Conservation (phyloP, 1,284 basidiomycete species). For the Melampsora americana region DNA sequence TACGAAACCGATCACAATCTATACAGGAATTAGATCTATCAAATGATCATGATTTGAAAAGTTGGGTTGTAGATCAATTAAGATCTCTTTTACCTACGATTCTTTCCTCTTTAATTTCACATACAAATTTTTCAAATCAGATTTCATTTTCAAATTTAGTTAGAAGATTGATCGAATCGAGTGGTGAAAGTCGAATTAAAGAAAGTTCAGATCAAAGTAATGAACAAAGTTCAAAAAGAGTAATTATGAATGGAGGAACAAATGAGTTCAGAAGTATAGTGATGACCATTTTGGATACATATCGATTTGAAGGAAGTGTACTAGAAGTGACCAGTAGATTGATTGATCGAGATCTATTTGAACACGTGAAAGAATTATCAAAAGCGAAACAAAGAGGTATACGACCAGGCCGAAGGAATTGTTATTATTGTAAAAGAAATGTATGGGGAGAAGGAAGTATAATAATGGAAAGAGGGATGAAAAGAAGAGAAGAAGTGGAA, state of each 20-base stretch:
- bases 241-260: conserved; percentile 58
- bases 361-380: conserved; percentile 61
- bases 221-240: conserved; percentile 57
- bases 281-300: conserved; percentile 88
- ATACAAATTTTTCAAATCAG: conserved; percentile 69
- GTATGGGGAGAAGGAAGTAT: neutral
- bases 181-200: conserved; percentile 34
- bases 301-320: conserved; percentile 84
- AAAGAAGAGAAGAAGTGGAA: neutral
- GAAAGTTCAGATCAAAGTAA: conserved; percentile 54
- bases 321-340: conserved; percentile 81
- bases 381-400: conserved; percentile 55
- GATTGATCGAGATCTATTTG: conserved; percentile 76
- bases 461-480: neutral
- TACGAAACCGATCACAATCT: neutral
- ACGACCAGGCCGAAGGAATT: conserved; percentile 44
- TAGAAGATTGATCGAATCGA: conserved; percentile 72
- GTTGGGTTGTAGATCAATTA: conserved; percentile 60
- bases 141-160: conserved; percentile 88
- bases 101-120: conserved; percentile 74
- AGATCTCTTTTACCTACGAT: conserved; percentile 77
- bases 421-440: conserved; percentile 27
- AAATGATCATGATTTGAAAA: conserved; percentile 46
- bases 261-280: conserved; percentile 86
- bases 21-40: neutral